These are phyloP conservation scores for Magnolia sinica DNA, from an alignment of 164 flowering plant genomes.

Conservation along the genomic window DNA sequence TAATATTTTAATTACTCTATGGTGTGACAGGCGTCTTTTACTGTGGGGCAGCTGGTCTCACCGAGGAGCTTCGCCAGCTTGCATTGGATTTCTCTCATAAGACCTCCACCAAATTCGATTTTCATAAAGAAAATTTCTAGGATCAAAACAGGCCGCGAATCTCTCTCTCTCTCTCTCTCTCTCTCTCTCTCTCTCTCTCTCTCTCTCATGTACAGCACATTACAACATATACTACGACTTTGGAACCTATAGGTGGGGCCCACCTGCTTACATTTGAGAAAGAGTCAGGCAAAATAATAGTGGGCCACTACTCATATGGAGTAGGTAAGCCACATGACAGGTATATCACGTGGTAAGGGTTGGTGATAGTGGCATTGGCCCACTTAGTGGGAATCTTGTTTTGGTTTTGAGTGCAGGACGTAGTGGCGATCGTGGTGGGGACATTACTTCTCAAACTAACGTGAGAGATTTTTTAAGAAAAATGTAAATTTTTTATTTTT, in stretches of 20 bases:
- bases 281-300: not conserved
- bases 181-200: too few relatives aligned
- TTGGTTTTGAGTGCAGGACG: not conserved
- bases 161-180: too few relatives aligned
- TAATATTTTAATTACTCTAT: too few relatives aligned
- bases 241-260: not conserved
- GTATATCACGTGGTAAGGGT: not conserved
- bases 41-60: conserved; percentile 45
- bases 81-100: conserved; percentile 46
- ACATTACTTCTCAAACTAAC: not conserved
- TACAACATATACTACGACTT: too few relatives aligned
- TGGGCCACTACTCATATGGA: not conserved
- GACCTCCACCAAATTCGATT: conserved; percentile 48
- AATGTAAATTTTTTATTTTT: too few relatives aligned
- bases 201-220: too few relatives aligned
- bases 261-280: not conserved
- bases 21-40: conserved; percentile 40
- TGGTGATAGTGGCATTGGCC: not conserved
- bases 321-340: not conserved
- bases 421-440: not conserved
- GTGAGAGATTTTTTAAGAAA: not conserved
- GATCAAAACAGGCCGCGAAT: not conserved
- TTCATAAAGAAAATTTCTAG: conserved; percentile 53
- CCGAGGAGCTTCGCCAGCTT: conserved; percentile 39
- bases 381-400: not conserved